phyloP scores from a whole-genome alignment of 331 rosid species.

The Ulmus americana region DNA sequence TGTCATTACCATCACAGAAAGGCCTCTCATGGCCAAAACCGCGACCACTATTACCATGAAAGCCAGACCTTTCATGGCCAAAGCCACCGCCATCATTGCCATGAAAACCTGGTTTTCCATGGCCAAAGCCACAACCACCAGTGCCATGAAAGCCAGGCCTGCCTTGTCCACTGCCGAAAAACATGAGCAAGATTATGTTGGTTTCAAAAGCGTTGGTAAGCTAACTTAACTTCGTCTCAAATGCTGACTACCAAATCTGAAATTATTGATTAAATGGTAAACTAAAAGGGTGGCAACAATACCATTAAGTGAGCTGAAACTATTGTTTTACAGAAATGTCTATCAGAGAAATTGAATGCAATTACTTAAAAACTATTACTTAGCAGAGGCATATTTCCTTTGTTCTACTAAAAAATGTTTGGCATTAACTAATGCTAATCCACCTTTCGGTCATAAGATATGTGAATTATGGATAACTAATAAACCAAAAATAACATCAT shows the following conservation, averaged over 20 bases:
- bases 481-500: neutral
- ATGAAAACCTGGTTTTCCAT: constrained; percentile 14
- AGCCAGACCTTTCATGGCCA: neutral
- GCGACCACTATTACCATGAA: neutral
- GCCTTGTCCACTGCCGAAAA: constrained; percentile 15
- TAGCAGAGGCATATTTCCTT: too few relatives aligned
- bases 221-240: neutral
- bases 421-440: too few relatives aligned
- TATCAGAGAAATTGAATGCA: too few relatives aligned
- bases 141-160: constrained; percentile 1
- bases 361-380: too few relatives aligned
- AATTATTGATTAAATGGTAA: neutral
- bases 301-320: neutral
- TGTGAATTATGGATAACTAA: constrained; percentile 1
- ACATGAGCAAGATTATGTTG: neutral
- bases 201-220: neutral
- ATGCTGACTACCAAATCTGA: neutral
- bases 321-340: too few relatives aligned
- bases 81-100: neutral
- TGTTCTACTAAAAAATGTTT: too few relatives aligned
- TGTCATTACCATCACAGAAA: neutral
- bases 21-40: constrained; percentile 2
- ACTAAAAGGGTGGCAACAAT: neutral
- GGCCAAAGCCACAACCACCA: constrained; percentile 3
- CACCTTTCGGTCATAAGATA: neutral